phyloP scores from a whole-genome alignment of 164 flowering plant species.

The Aristolochia contorta region DNA sequence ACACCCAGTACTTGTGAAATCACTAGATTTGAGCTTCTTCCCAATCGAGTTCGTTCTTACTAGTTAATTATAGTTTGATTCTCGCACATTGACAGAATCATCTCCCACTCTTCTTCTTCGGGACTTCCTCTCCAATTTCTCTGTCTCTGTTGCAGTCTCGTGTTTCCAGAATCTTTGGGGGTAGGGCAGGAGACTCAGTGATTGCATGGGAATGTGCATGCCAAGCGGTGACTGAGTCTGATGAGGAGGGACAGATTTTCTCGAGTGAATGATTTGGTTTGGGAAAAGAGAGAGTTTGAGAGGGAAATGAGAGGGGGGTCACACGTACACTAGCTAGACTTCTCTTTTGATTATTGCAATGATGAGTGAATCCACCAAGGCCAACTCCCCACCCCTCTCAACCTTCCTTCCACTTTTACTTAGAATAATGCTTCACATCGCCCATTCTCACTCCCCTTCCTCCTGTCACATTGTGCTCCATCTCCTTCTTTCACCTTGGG shows the following conservation, averaged over 20 bases:
- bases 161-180: neutral
- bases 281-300: slow-evolving; percentile 17
- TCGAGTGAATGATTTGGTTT: slow-evolving; percentile 45
- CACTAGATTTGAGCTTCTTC: neutral
- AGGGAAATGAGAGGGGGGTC: slow-evolving; percentile 19
- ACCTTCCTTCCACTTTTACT: neutral
- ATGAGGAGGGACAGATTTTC: slow-evolving; percentile 61
- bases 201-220: slow-evolving; percentile 40
- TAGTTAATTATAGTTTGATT: too few species aligned
- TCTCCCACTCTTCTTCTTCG: neutral
- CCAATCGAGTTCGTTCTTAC: neutral
- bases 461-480: slow-evolving; percentile 6
- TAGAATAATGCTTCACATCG: neutral
- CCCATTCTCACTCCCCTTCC: slow-evolving; percentile 4
- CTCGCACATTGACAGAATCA: neutral
- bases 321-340: neutral
- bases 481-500: slow-evolving; percentile 23
- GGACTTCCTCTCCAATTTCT: neutral
- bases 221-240: slow-evolving; percentile 11
- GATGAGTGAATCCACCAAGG: slow-evolving; percentile 33
- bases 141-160: neutral
- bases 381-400: neutral
- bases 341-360: slow-evolving; percentile 37
- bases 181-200: neutral
- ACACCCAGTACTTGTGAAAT: neutral